Evolutionary conservation across 495 filamentous ascomycete species (phyloP).

Genomic region (Platismatia glauca): DNA sequence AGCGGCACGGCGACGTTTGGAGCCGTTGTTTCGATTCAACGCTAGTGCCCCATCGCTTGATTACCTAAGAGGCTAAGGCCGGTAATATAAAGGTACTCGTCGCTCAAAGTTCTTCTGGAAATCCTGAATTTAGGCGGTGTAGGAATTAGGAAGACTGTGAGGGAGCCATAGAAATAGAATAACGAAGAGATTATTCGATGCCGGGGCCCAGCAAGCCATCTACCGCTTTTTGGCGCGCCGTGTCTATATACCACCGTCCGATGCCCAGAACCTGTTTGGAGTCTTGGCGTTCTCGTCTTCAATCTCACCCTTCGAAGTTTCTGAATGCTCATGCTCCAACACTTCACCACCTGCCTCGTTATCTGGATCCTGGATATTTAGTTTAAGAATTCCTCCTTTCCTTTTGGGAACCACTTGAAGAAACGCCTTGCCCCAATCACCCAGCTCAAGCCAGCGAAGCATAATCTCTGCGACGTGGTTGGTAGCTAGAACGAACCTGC

Average conservation of each 20-base stretch:
- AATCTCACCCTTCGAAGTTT: neutral
- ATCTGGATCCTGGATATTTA: neutral
- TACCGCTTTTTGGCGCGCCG: too few species aligned
- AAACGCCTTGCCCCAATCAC: slow-evolving; percentile 87
- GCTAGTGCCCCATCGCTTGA: too few species aligned
- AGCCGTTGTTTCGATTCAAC: neutral
- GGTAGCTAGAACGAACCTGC: slow-evolving; percentile 72
- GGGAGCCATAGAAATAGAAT: too few species aligned
- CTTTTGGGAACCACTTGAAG: slow-evolving; percentile 74
- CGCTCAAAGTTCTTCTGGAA: too few species aligned
- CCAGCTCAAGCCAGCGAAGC: slow-evolving; percentile 76
- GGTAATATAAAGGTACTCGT: too few species aligned
- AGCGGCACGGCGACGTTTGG: neutral
- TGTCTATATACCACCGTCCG: too few species aligned
- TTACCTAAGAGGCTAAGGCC: too few species aligned
- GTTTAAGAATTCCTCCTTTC: slow-evolving; percentile 60
- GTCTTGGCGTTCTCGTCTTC: neutral
- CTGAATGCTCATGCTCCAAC: neutral
- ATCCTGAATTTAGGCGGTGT: too few species aligned
- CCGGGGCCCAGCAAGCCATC: too few species aligned
- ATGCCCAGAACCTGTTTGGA: too few species aligned
- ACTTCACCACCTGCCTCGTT: neutral
- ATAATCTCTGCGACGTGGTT: slow-evolving; percentile 98
- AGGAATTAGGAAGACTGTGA: too few species aligned
- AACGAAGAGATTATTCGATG: too few species aligned